phyloP scores from a whole-genome alignment of 2,329 filamentous ascomycete species.

The Byssoonygena ceratinophila region DNA sequence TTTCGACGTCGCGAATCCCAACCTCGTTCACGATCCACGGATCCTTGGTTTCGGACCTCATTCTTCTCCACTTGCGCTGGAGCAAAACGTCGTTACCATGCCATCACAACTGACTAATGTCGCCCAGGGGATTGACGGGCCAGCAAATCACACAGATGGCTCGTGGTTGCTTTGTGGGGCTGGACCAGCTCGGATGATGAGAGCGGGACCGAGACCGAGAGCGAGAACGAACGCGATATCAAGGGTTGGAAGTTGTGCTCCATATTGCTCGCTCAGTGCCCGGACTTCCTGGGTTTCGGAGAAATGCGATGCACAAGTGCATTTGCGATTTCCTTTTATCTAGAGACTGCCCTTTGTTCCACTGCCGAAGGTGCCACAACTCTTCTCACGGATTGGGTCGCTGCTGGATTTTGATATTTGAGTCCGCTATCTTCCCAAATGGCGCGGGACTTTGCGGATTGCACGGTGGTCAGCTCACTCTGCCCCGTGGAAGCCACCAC shows the following conservation, averaged over 20 bases:
- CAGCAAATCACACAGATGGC: not conserved
- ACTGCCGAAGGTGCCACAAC: not conserved
- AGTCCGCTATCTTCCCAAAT: not conserved
- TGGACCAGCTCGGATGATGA: not conserved
- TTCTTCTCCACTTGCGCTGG: not conserved
- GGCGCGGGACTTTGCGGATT: conserved; percentile 9
- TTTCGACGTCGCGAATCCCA: not conserved
- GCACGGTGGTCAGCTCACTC: conserved; percentile 10
- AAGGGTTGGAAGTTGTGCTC: not conserved
- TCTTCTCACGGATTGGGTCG: not conserved
- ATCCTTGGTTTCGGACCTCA: not conserved
- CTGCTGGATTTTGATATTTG: not conserved
- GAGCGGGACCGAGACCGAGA: not conserved
- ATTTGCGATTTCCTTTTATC: not conserved
- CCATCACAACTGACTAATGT: not conserved
- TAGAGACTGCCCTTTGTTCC: not conserved
- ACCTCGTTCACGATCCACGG: not conserved
- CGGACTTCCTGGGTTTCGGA: no score
- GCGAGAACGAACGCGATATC: not conserved
- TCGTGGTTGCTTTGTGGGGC: not conserved
- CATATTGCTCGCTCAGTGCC: not conserved
- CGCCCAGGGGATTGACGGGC: not conserved
- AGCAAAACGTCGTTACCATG: not conserved
- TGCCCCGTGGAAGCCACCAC: conserved; percentile 41
- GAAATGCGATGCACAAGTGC: no score